Percentiles rank a stretch among this genome's conserved stretches.
These are phyloP conservation scores for Phytophthora pluvialis DNA, from an alignment of 352 stramenopile genomes.

Conservation along the genomic window DNA sequence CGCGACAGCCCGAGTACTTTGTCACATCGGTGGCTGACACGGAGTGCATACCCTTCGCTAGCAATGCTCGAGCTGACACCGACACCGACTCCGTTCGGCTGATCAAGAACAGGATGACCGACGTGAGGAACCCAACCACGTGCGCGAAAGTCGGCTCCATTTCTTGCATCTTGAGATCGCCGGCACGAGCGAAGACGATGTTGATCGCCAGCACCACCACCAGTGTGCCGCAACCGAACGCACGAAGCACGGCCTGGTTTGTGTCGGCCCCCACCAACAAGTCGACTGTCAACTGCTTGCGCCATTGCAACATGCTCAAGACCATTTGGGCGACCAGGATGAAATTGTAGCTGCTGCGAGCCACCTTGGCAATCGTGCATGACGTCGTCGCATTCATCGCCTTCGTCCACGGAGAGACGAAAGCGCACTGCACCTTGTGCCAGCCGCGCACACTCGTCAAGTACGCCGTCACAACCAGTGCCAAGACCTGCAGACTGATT, in stretches of 20 bases:
- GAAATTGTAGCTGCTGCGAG: constrained; percentile 51
- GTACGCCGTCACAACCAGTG: constrained; percentile 41
- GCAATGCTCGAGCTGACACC: constrained; percentile 14
- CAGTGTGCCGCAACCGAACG: constrained; percentile 39
- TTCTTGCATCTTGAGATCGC: constrained; percentile 45
- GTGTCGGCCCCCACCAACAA: constrained; percentile 43
- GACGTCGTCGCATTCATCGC: constrained; percentile 34
- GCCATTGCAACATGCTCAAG: constrained; percentile 42
- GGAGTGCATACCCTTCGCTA: constrained; percentile 33
- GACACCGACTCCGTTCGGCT: constrained; percentile 12
- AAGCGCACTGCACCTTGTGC: constrained; percentile 28
- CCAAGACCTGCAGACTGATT: constrained; percentile 44
- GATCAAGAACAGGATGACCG: constrained; percentile 30
- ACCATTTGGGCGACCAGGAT: constrained; percentile 44
- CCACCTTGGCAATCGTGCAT: constrained; percentile 45
- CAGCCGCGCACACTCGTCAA: constrained; percentile 42
- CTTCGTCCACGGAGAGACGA: constrained; percentile 35
- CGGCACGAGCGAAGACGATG: constrained; percentile 42
- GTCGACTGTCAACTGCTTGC: constrained; percentile 45
- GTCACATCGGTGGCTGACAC: constrained; percentile 29
- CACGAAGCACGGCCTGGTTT: constrained; percentile 34
- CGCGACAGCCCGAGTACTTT: constrained; percentile 41
- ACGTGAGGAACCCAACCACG: constrained; percentile 33
- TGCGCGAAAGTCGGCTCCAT: constrained; percentile 49
- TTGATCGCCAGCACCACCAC: constrained; percentile 41